These are phyloP conservation scores for Auriscalpium vulgare DNA, from an alignment of 768 basidiomycete genomes.

Conservation along the genomic window DNA sequence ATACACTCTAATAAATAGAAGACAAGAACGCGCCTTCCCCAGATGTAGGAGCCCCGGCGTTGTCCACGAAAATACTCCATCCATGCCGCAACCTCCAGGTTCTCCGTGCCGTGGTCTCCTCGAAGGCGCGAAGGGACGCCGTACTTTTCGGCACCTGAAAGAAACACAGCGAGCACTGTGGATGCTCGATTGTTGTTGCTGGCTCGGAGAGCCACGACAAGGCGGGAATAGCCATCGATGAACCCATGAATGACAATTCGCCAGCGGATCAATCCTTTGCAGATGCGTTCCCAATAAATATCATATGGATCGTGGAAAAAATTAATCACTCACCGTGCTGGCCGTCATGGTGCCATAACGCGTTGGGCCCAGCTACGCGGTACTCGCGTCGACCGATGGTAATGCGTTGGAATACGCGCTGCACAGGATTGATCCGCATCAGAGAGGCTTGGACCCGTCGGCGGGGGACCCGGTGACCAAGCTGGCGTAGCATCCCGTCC, in stretches of 20 bases:
- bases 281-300: not conserved
- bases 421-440: constrained; percentile 11
- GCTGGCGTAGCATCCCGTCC: constrained; percentile 9
- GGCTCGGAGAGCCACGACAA: constrained; percentile 18
- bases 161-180: constrained; percentile 4
- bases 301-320: not conserved
- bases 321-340: constrained; percentile 17
- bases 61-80: constrained; percentile 17
- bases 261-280: constrained; percentile 18
- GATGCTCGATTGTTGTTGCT: constrained; percentile 22
- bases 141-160: no score
- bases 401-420: constrained; percentile 5
- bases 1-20: not conserved
- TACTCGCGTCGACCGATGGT: constrained; percentile 12
- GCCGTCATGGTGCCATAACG: constrained; percentile 23
- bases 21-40: constrained; percentile 13
- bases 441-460: constrained; percentile 4
- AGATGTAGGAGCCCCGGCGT: constrained; percentile 20
- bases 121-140: constrained; percentile 15
- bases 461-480: constrained; percentile 4
- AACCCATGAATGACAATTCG: constrained; percentile 24
- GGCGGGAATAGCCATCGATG: constrained; percentile 21
- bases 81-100: constrained; percentile 18
- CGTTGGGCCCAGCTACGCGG: constrained; percentile 18
- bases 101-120: constrained; percentile 24